Conservation (phyloP, 1,284 basidiomycete species). For the Moesziomyces globuligerus region DNA sequence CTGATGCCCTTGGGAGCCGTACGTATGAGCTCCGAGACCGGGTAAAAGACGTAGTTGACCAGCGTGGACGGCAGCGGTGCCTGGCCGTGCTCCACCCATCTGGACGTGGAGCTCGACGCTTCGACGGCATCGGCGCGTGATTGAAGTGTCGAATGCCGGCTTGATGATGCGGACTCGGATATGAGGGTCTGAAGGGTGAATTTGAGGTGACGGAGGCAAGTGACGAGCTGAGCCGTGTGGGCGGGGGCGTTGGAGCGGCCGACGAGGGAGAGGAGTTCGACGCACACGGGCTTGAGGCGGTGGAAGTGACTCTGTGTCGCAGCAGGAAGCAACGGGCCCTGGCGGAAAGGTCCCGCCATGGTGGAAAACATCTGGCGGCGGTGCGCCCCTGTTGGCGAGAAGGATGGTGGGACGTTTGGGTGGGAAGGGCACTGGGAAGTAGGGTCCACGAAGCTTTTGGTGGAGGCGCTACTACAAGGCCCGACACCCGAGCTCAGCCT, state of each 20-base stretch:
- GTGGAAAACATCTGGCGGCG: slow-evolving; percentile 22
- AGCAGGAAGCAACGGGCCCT: neutral
- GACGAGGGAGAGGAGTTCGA: slow-evolving; percentile 42
- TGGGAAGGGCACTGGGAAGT: neutral
- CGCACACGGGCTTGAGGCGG: slow-evolving; percentile 56
- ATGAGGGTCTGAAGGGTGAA: slow-evolving; percentile 5
- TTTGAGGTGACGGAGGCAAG: slow-evolving; percentile 22
- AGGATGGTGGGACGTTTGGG: neutral
- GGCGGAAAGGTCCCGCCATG: slow-evolving; percentile 19
- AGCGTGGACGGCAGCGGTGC: slow-evolving; percentile 36
- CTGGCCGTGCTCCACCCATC: neutral
- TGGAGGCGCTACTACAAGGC: slow-evolving; percentile 13
- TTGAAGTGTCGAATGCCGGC: no score
- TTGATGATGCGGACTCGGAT: neutral
- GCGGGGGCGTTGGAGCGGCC: neutral
- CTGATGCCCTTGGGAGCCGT: slow-evolving; percentile 28
- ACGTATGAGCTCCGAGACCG: slow-evolving; percentile 58
- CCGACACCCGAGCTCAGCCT: slow-evolving; percentile 22
- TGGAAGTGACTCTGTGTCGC: slow-evolving; percentile 30
- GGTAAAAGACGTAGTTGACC: slow-evolving; percentile 63
- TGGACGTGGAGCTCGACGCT: slow-evolving; percentile 2
- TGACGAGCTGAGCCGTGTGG: slow-evolving; percentile 9
- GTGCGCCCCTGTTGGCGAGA: neutral
- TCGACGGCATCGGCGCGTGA: neutral
- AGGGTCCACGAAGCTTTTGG: slow-evolving; percentile 18